phyloP scores from a whole-genome alignment of 2,329 filamentous ascomycete genomes.

The Paracoccidioides brasiliensis region DNA sequence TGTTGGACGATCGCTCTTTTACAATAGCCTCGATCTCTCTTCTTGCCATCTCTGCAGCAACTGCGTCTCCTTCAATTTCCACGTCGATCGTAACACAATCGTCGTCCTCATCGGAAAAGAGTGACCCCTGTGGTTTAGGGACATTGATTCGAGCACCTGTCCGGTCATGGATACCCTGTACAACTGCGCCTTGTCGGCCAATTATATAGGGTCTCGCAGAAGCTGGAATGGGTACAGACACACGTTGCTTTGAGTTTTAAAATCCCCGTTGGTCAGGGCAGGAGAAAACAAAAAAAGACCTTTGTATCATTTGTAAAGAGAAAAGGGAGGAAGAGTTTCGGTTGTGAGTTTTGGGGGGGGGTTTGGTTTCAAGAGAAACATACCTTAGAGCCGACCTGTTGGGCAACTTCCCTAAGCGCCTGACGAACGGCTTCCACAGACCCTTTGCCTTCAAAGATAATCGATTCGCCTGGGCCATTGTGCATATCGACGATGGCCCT shows the following conservation, averaged over 20 bases:
- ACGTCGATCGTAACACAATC: slow-evolving; percentile 71
- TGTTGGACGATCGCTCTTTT: slow-evolving; percentile 68
- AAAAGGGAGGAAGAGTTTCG: too few relatives aligned
- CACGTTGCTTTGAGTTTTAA: slow-evolving; percentile 39
- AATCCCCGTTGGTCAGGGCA: background rate
- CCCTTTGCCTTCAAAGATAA: slow-evolving; percentile 75
- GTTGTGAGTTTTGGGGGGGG: too few relatives aligned
- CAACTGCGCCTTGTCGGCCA: slow-evolving; percentile 76
- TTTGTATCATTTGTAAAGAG: background rate
- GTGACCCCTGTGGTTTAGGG: slow-evolving; percentile 60
- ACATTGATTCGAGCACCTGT: slow-evolving; percentile 85
- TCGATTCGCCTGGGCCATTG: slow-evolving; percentile 54
- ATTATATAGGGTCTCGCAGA: slow-evolving; percentile 84
- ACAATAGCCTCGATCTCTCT: slow-evolving; percentile 79
- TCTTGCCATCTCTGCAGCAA: slow-evolving; percentile 71
- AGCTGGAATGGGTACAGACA: slow-evolving; percentile 67
- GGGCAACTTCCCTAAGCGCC: slow-evolving; percentile 77
- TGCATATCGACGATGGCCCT: slow-evolving; percentile 74
- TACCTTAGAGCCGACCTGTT: slow-evolving; percentile 78
- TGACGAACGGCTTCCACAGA: slow-evolving; percentile 72
- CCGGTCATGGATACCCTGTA: slow-evolving; percentile 78
- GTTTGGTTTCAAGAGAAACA: slow-evolving; percentile 16
- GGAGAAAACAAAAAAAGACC: background rate
- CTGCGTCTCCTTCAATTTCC: slow-evolving; percentile 76
- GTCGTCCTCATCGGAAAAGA: slow-evolving; percentile 57